Percentiles rank a stretch among this genome's conserved stretches.
These are phyloP conservation scores for Epichloe sibirici DNA, from an alignment of 2,329 filamentous ascomycete species.

Conservation along the genomic window DNA sequence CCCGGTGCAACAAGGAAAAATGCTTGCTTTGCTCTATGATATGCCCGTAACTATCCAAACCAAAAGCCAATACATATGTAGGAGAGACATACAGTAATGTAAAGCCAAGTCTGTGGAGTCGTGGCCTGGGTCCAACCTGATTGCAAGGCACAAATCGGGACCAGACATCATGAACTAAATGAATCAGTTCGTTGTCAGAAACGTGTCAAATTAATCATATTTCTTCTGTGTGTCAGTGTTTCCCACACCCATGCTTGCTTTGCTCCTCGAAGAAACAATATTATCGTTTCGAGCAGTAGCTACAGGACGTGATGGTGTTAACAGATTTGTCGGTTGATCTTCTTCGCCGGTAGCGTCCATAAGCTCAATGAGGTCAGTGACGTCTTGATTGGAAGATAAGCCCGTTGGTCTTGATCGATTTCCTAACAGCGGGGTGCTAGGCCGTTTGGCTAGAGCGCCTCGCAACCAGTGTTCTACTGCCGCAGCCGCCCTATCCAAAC, in stretches of 20 bases:
- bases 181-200: neutral
- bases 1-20: too few relatives aligned
- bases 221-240: conserved; percentile 24
- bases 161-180: neutral
- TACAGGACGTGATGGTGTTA: conserved; percentile 22
- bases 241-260: conserved; percentile 15
- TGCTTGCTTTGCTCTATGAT: too few relatives aligned
- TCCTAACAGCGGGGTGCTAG: conserved; percentile 36
- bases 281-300: conserved; percentile 23
- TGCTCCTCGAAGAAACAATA: conserved; percentile 25
- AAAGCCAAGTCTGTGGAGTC: neutral
- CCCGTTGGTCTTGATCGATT: conserved; percentile 22
- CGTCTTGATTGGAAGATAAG: conserved; percentile 16
- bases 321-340: conserved; percentile 22
- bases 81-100: neutral
- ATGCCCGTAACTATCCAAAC: neutral
- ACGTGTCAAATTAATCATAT: conserved; percentile 19
- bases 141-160: neutral
- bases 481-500: conserved; percentile 72
- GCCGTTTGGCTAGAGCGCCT: conserved; percentile 59
- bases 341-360: conserved; percentile 49
- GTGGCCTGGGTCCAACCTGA: neutral
- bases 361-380: conserved; percentile 60
- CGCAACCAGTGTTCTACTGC: conserved; percentile 85
- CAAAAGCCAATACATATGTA: neutral